Evolutionary conservation across 2,329 filamentous ascomycete species (phyloP).

Genomic region (Dactylellina haptotyla): DNA sequence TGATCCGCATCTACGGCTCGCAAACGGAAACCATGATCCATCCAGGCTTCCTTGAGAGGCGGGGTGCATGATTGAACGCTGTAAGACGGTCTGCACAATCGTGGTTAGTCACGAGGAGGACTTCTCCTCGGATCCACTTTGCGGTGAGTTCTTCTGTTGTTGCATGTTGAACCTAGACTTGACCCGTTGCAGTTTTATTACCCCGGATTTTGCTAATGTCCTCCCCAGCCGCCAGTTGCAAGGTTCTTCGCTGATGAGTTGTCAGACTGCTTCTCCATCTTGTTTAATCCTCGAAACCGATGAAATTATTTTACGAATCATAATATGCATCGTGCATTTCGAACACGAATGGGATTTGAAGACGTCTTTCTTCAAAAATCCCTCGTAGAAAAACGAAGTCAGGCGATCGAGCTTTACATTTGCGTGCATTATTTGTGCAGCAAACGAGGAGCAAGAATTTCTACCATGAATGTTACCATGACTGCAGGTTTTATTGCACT

Average conservation of each 20-base stretch:
- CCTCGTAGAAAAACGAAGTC: conserved; percentile 53
- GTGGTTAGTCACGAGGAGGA: conserved; percentile 54
- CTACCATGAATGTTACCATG: conserved; percentile 52
- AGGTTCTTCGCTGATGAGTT: conserved; percentile 54
- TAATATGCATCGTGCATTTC: conserved; percentile 53
- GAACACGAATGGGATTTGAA: conserved; percentile 53
- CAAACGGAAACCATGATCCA: conserved; percentile 53
- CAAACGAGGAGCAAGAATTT: conserved; percentile 50
- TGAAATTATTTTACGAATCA: conserved; percentile 52
- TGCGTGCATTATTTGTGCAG: conserved; percentile 54
- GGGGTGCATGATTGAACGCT: conserved; percentile 53
- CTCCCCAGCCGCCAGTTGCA: conserved; percentile 41
- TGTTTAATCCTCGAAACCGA: conserved; percentile 43
- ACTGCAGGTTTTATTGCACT: conserved; percentile 43
- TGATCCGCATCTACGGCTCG: conserved; percentile 54
- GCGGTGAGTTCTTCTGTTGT: conserved; percentile 31
- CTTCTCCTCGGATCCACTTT: conserved; percentile 52
- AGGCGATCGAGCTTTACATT: conserved; percentile 54
- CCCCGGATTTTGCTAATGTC: conserved; percentile 54
- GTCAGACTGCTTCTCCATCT: conserved; percentile 45
- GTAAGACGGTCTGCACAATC: conserved; percentile 54
- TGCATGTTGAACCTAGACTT: conserved; percentile 48
- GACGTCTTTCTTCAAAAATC: conserved; percentile 43
- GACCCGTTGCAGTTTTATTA: conserved; percentile 53
- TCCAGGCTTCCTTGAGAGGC: conserved; percentile 42